These are phyloP conservation scores for Aspergillus latus DNA, from an alignment of 2,329 filamentous ascomycete genomes.

Conservation along the genomic window DNA sequence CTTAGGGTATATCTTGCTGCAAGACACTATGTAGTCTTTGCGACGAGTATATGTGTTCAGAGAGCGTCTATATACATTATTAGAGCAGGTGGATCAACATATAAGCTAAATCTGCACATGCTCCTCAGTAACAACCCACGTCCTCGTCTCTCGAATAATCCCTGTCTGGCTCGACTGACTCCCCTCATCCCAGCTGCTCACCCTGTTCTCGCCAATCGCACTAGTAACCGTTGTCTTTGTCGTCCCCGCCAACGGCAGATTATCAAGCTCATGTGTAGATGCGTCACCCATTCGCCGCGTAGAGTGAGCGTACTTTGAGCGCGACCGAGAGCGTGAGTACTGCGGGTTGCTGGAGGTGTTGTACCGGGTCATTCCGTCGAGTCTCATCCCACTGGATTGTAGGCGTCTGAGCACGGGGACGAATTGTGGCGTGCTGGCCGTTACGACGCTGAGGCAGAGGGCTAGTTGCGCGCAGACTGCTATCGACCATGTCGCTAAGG, in stretches of 20 bases:
- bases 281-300: neutral
- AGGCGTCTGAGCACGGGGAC: conserved; percentile 21
- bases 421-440: conserved; percentile 25
- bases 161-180: conserved; percentile 22
- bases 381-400: conserved; percentile 5
- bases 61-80: no score
- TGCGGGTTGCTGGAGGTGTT: neutral
- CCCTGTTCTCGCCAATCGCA: neutral
- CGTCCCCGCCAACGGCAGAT: neutral
- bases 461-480: conserved; percentile 21
- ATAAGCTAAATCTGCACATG: neutral
- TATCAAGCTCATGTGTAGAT: neutral
- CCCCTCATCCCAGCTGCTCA: conserved; percentile 15
- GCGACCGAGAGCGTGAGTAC: neutral
- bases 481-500: conserved; percentile 20
- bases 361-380: neutral
- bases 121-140: conserved; percentile 17
- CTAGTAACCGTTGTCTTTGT: neutral
- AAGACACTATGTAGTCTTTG: no score
- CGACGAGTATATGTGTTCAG: no score
- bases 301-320: neutral
- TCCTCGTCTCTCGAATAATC: conserved; percentile 21
- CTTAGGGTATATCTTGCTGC: no score
- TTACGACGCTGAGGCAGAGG: conserved; percentile 28
- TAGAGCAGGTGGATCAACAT: no score